Conservation (phyloP, 116 monocot genomes). For the Papilionanthe hybrid region DNA sequence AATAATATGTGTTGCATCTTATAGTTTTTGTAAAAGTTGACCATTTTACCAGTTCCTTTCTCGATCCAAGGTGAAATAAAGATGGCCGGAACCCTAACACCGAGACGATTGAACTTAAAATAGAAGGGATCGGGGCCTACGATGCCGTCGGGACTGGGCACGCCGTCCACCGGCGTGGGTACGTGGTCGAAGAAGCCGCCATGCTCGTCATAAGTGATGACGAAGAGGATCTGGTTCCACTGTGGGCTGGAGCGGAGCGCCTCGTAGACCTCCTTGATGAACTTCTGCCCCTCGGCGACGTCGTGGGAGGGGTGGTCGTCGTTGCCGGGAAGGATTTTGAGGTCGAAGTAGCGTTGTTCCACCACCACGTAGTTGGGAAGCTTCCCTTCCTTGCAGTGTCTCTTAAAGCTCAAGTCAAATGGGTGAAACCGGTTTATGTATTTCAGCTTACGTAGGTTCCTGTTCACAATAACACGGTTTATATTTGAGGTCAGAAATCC, state of each 20-base stretch:
- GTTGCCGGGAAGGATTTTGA: slow-evolving; percentile 67
- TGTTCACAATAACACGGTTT: slow-evolving; percentile 15
- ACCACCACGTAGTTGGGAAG: slow-evolving; percentile 91
- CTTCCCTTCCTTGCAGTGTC: slow-evolving; percentile 81
- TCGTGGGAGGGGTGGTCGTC: slow-evolving; percentile 97
- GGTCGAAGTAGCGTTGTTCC: slow-evolving; percentile 91
- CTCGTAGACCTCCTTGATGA: slow-evolving; percentile 92
- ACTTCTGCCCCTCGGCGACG: slow-evolving; percentile 75
- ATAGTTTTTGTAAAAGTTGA: no score
- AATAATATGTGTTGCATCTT: no score
- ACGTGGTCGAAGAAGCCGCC: slow-evolving; percentile 97
- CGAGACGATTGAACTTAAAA: slow-evolving; percentile 83
- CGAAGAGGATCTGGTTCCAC: slow-evolving; percentile 80
- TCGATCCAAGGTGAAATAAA: slow-evolving; percentile 93
- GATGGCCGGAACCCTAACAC: slow-evolving; percentile 76
- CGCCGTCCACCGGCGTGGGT: slow-evolving; percentile 50
- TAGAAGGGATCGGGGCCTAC: slow-evolving; percentile 62
- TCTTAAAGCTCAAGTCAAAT: slow-evolving; percentile 71
- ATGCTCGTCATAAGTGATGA: slow-evolving; percentile 89
- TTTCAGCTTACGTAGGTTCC: slow-evolving; percentile 72
- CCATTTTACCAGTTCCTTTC: slow-evolving; percentile 49
- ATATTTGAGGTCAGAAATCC: no score
- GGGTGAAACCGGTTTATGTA: slow-evolving; percentile 61
- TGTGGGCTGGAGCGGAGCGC: slow-evolving; percentile 79
- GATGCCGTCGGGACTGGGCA: slow-evolving; percentile 79